A percentile compares a stretch with the other conserved stretches of the same genome.
Evolutionary conservation across 164 flowering plant species (phyloP).

Genomic region (Houttuynia cordata): DNA sequence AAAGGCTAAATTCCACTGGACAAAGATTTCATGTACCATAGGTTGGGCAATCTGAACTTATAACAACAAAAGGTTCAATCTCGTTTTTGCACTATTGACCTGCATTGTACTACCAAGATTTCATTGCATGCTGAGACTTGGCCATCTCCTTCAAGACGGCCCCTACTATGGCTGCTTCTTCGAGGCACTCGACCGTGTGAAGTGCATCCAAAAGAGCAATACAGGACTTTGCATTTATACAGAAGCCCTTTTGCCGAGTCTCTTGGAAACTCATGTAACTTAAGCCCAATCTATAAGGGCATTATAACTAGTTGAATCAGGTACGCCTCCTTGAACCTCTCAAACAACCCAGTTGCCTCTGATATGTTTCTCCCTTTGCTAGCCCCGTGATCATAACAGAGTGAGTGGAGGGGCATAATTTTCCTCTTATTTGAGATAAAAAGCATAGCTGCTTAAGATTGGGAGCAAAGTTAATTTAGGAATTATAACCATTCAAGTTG

Average conservation of each 20-base stretch:
- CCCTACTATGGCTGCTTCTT: slow-evolving; percentile 88
- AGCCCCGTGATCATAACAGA: slow-evolving; percentile 93
- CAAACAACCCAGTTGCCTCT: slow-evolving; percentile 55
- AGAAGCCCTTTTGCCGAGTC: slow-evolving; percentile 55
- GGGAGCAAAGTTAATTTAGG: no score
- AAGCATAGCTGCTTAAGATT: no score
- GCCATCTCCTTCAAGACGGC: slow-evolving; percentile 77
- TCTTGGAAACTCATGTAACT: slow-evolving; percentile 71
- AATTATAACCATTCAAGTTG: no score
- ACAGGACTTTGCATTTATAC: slow-evolving; percentile 55
- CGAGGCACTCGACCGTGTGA: slow-evolving; percentile 76
- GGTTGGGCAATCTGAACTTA: no score
- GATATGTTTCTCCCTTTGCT: slow-evolving; percentile 65
- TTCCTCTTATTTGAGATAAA: no score
- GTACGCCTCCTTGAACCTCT: slow-evolving; percentile 61
- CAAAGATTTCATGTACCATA: not conserved
- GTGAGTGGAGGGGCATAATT: no score
- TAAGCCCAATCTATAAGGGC: slow-evolving; percentile 71
- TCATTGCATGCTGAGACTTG: slow-evolving; percentile 71
- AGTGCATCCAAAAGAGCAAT: slow-evolving; percentile 69
- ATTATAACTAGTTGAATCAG: slow-evolving; percentile 76
- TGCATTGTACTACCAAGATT: slow-evolving; percentile 8
- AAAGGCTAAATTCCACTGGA: no score
- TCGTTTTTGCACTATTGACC: no score
- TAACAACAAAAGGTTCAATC: not conserved